phyloP scores from a whole-genome alignment of 768 basidiomycete genomes.

The Russula vinacea region DNA sequence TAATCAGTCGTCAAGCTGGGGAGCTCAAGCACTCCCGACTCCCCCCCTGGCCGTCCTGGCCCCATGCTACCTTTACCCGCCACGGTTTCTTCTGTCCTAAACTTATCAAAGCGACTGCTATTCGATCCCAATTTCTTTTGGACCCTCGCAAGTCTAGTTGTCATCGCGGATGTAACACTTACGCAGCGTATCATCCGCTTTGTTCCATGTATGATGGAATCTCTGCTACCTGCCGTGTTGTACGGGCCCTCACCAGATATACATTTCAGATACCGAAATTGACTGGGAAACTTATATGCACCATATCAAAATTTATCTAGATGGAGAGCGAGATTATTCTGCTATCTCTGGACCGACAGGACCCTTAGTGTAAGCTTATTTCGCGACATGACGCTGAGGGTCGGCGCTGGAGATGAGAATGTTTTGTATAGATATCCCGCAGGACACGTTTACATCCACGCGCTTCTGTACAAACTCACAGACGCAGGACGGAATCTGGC shows the following conservation, averaged over 20 bases:
- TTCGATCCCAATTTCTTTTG: constrained; percentile 62
- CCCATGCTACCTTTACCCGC: neutral
- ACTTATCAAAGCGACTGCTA: constrained; percentile 39
- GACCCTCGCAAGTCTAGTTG: constrained; percentile 57
- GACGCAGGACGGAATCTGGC: constrained; percentile 55
- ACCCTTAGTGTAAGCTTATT: constrained; percentile 70
- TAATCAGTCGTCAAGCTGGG: constrained; percentile 19
- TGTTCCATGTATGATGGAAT: constrained; percentile 66
- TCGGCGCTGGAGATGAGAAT: neutral
- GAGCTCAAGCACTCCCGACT: neutral
- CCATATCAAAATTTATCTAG: constrained; percentile 73
- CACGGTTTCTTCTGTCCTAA: constrained; percentile 1
- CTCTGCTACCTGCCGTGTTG: constrained; percentile 25
- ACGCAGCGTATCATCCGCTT: constrained; percentile 77
- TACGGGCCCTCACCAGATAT: constrained; percentile 27
- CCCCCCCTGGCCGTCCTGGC: constrained; percentile 9
- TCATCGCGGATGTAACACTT: constrained; percentile 73
- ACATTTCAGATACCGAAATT: constrained; percentile 85
- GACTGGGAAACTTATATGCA: constrained; percentile 97
- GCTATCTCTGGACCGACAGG: constrained; percentile 87
- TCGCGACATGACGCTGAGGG: neutral
- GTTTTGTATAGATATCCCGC: constrained; percentile 76
- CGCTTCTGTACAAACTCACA: constrained; percentile 62
- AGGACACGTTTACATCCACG: constrained; percentile 84
- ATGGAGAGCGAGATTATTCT: constrained; percentile 81